Evolutionary conservation across 176 grass and related monocot genomes (phyloP).

Genomic region (Oryza glumipatula): DNA sequence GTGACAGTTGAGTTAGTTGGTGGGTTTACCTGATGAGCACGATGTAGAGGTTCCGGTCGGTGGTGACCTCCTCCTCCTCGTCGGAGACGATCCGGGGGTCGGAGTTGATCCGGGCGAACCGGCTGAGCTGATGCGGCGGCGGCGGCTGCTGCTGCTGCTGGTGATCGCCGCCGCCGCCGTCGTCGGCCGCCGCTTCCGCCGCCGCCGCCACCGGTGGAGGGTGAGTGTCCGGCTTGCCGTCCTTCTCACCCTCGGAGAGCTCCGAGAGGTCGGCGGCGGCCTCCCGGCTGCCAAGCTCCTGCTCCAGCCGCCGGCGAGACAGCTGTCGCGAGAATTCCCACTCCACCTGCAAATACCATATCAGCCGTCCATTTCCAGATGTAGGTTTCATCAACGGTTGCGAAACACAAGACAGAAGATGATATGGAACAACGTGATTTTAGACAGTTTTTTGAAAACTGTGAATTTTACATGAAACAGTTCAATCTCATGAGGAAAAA

Average conservation of each 20-base stretch:
- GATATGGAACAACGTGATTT: too few relatives aligned
- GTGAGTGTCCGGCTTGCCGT: neutral
- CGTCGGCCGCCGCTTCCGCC: neutral
- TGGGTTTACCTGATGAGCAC: slow-evolving; percentile 74
- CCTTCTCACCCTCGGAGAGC: slow-evolving; percentile 71
- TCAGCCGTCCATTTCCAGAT: neutral
- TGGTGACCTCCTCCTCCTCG: slow-evolving; percentile 46
- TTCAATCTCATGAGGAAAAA: too few relatives aligned
- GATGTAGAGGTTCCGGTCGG: slow-evolving; percentile 68
- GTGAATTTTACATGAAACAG: too few relatives aligned
- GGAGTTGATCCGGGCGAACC: slow-evolving; percentile 47
- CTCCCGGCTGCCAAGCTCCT: slow-evolving; percentile 60
- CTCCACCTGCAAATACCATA: slow-evolving; percentile 39
- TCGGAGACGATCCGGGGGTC: slow-evolving; percentile 59
- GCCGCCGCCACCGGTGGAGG: neutral
- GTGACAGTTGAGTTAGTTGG: neutral
- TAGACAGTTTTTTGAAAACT: too few relatives aligned
- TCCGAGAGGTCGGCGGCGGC: slow-evolving; percentile 71
- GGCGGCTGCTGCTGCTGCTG: neutral
- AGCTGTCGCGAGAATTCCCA: slow-evolving; percentile 49
- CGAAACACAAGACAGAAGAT: too few relatives aligned
- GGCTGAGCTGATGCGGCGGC: neutral
- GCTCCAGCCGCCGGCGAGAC: slow-evolving; percentile 44
- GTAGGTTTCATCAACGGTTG: neutral
- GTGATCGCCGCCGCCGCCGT: neutral